These are phyloP conservation scores for Cryptococcus sp. DNA, from an alignment of 1,284 basidiomycete genomes.

Conservation along the genomic window DNA sequence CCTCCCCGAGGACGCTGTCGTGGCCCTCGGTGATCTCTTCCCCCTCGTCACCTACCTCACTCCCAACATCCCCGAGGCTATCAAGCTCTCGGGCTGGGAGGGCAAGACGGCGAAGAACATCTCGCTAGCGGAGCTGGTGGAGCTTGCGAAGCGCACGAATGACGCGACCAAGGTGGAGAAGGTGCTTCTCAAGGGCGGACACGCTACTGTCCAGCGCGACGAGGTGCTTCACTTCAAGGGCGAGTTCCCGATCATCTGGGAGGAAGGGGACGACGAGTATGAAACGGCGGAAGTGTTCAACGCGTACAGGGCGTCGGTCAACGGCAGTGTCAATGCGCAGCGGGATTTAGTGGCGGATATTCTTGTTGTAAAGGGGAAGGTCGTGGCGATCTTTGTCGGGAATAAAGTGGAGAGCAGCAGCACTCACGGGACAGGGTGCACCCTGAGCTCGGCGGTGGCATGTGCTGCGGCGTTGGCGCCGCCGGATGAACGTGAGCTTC, in stretches of 20 bases:
- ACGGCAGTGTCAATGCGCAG: neutral
- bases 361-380: slow-evolving; percentile 52
- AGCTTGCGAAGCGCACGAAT: slow-evolving; percentile 59
- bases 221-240: slow-evolving; percentile 51
- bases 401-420: slow-evolving; percentile 65
- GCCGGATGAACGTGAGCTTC: slow-evolving; percentile 13
- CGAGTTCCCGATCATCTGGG: slow-evolving; percentile 19
- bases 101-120: slow-evolving; percentile 7
- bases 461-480: slow-evolving; percentile 58
- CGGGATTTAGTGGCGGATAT: slow-evolving; percentile 71
- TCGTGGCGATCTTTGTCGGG: slow-evolving; percentile 61
- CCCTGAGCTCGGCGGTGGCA: slow-evolving; percentile 77
- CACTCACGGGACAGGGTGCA: slow-evolving; percentile 94
- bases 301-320: slow-evolving; percentile 15
- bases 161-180: slow-evolving; percentile 55
- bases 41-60: slow-evolving; percentile 74
- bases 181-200: slow-evolving; percentile 86
- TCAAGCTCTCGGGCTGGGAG: slow-evolving; percentile 51
- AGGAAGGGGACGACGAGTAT: slow-evolving; percentile 24
- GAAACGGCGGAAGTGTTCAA: slow-evolving; percentile 29
- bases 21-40: slow-evolving; percentile 64
- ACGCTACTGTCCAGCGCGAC: slow-evolving; percentile 56
- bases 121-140: slow-evolving; percentile 66
- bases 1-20: slow-evolving; percentile 64
- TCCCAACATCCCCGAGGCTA: slow-evolving; percentile 81